These are phyloP conservation scores for Teratosphaeria destructans DNA, from an alignment of 2,329 filamentous ascomycete genomes.

Conservation along the genomic window DNA sequence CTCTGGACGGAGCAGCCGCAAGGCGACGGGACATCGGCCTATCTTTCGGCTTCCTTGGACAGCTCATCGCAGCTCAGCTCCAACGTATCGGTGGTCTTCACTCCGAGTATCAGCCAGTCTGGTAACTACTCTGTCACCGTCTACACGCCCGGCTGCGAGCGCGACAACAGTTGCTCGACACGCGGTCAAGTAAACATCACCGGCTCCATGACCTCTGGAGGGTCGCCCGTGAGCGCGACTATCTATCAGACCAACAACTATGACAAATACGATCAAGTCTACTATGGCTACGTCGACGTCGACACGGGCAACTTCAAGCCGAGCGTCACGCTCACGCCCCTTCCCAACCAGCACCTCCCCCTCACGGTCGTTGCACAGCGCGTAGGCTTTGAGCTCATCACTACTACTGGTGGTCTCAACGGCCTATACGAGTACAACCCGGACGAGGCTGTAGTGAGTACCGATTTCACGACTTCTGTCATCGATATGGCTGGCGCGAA, in stretches of 20 bases:
- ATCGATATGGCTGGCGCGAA: constrained; percentile 66
- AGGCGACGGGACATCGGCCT: constrained; percentile 60
- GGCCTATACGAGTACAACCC: constrained; percentile 86
- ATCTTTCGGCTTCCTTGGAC: constrained; percentile 60
- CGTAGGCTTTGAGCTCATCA: constrained; percentile 65
- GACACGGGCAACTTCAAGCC: constrained; percentile 64
- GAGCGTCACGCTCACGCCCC: constrained; percentile 64
- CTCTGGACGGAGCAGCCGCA: constrained; percentile 63
- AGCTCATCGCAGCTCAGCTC: constrained; percentile 32
- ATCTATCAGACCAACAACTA: constrained; percentile 89
- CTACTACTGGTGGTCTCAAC: constrained; percentile 71
- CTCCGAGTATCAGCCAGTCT: constrained; percentile 73
- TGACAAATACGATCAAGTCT: constrained; percentile 93
- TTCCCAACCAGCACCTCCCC: constrained; percentile 51
- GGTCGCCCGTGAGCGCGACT: constrained; percentile 45
- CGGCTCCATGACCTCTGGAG: constrained; percentile 48
- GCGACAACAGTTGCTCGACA: constrained; percentile 64
- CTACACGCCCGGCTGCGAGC: constrained; percentile 82
- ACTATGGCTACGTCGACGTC: constrained; percentile 73
- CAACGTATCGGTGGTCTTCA: constrained; percentile 61
- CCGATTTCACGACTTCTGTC: constrained; percentile 58
- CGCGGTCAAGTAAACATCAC: constrained; percentile 78
- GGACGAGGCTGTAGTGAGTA: constrained; percentile 45
- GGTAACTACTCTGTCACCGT: constrained; percentile 87
- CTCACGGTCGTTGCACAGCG: constrained; percentile 82